Base-by-base conservation (phyloP, 805 yeast species). In the Candida methanosorbosa region DNA sequence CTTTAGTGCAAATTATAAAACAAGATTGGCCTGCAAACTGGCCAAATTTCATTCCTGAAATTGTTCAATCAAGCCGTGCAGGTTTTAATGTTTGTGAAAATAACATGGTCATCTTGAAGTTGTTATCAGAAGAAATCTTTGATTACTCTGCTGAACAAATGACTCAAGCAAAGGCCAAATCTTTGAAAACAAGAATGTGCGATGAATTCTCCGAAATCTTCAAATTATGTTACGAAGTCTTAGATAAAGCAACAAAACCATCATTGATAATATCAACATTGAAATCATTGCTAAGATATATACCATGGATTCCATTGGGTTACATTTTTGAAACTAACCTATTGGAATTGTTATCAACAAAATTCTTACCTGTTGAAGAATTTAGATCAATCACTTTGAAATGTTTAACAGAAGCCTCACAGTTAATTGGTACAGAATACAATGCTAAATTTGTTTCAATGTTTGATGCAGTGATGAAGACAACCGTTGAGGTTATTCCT, bases 1-100 rank as follows among this genome's bases (percentile, higher is more conserved):
- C 97, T 13, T 67, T 92, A 50, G 98, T 92, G 25, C 94, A 88
- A 52, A 80, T 92, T 34, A 74, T 92, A 52, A 92, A 92, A 53
- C 97, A 92, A 62, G 99, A 92, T 57, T 92, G 99, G 99, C 99
- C 99, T 23, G 85, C 80, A 48, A 83, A 88, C 57, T 92, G 99
- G 99, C 97, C 97, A 15, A 83, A 81, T 49, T 92, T 92, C 51
- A 82, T 92, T 33, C 95, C 96, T 14, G 98, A 92, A 57, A 74
- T 92, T 37, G 92, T 90, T 31, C 74, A 71, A 40, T 80, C 94
- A 43, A 79, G 94, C 30, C 75, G 85, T 43, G 76, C 90, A 12
- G 80, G 92, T 17, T 76, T 83, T 57, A 90, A 87, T 50, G 96
- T 92, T 34, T 92, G 98, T 64, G 98, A 92, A 60, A 92, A 92